These are phyloP conservation scores for Neonectria ditissima DNA, from an alignment of 2,329 filamentous ascomycete species.

Conservation along the genomic window DNA sequence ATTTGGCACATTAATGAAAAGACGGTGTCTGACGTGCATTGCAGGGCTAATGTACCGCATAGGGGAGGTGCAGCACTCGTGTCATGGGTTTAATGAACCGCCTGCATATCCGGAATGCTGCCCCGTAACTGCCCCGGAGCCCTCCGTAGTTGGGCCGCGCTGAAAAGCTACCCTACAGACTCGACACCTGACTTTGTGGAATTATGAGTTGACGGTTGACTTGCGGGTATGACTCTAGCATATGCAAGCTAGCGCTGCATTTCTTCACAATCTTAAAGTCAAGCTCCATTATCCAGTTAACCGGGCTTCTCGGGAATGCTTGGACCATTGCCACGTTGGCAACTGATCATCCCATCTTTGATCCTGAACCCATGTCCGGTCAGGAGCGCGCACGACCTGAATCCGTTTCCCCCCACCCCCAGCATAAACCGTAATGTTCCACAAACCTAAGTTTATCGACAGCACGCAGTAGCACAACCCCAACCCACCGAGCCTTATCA, in stretches of 20 bases:
- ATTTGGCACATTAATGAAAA: conserved; percentile 19
- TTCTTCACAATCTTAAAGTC: conserved; percentile 3
- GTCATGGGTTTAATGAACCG: conserved; percentile 24
- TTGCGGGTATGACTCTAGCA: no score
- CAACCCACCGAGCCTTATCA: conserved; percentile 9
- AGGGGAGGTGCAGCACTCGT: conserved; percentile 1
- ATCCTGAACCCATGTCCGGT: conserved; percentile 17
- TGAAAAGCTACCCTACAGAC: conserved; percentile 16
- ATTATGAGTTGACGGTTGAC: no score
- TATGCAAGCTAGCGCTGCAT: no score
- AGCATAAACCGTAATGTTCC: conserved; percentile 15
- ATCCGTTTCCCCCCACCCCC: conserved; percentile 1
- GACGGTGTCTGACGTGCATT: conserved; percentile 28
- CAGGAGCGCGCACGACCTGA: neutral
- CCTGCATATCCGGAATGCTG: conserved; percentile 5
- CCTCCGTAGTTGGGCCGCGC: neutral
- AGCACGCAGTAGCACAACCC: neutral
- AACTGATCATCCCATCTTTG: neutral
- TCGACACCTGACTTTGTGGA: neutral
- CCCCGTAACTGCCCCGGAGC: neutral
- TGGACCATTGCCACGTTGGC: conserved; percentile 18
- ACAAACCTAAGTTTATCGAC: conserved; percentile 17
- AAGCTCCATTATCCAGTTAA: conserved; percentile 3
- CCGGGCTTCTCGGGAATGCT: conserved; percentile 15
- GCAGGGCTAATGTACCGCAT: conserved; percentile 13